Conservation (phyloP, 441 rosid genomes). For the Biscutella laevigata region DNA sequence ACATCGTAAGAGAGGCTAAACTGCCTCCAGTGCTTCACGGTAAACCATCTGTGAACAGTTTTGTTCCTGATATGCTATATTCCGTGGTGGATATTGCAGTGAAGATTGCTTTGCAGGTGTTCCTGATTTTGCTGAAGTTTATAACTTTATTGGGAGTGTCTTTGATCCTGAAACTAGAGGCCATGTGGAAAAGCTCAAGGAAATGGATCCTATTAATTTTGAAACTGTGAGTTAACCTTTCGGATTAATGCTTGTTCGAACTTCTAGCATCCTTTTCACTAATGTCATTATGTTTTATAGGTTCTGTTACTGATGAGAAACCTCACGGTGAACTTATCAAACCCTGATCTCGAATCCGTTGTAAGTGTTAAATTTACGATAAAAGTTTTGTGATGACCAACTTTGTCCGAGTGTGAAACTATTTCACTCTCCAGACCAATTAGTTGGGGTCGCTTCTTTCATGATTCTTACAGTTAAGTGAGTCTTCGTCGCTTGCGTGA, state of each 20-base stretch:
- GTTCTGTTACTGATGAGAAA: slow-evolving; percentile 59
- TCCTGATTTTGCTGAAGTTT: slow-evolving; percentile 66
- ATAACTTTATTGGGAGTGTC: slow-evolving; percentile 59
- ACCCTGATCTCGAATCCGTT: slow-evolving; percentile 53
- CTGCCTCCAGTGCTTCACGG: slow-evolving; percentile 55
- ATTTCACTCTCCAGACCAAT: background rate
- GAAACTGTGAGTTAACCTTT: slow-evolving; percentile 49
- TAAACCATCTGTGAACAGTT: slow-evolving; percentile 21
- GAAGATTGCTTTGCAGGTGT: slow-evolving; percentile 29
- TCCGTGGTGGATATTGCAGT: slow-evolving; percentile 1
- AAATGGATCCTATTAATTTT: slow-evolving; percentile 68
- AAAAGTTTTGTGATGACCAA: background rate
- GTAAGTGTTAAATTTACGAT: slow-evolving; percentile 43
- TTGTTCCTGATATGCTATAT: background rate
- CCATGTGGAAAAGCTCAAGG: slow-evolving; percentile 52
- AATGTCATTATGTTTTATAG: slow-evolving; percentile 25
- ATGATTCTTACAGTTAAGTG: background rate
- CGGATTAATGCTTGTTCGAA: background rate
- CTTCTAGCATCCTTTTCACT: background rate
- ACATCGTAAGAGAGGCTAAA: slow-evolving; percentile 36
- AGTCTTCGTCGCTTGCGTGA: background rate
- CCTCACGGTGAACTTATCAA: slow-evolving; percentile 50
- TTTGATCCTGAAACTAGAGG: slow-evolving; percentile 49
- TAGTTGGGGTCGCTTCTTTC: slow-evolving; percentile 5
- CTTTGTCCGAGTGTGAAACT: background rate